phyloP scores from a whole-genome alignment of 768 basidiomycete genomes.

The Roridomyces roridus region DNA sequence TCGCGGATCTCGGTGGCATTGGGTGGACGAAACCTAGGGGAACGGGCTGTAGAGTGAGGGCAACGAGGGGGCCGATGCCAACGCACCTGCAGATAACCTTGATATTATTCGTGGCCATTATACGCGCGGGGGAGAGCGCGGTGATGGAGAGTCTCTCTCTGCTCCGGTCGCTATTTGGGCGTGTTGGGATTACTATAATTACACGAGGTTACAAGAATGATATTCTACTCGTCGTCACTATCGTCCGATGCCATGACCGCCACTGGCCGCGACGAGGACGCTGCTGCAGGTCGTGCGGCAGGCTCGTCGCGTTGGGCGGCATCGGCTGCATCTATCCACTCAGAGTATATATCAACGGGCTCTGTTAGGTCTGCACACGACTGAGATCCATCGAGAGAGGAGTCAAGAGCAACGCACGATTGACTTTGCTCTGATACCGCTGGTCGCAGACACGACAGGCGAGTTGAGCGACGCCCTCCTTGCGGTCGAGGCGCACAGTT shows the following conservation, averaged over 20 bases:
- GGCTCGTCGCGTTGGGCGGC: slow-evolving; percentile 74
- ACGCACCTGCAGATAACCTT: slow-evolving; percentile 98
- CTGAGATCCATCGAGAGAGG: no score
- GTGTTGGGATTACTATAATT: slow-evolving; percentile 5
- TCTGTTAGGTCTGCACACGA: slow-evolving; percentile 75
- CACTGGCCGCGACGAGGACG: slow-evolving; percentile 64
- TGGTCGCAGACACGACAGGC: slow-evolving; percentile 88
- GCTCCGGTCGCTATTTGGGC: background rate
- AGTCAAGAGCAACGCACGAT: no score
- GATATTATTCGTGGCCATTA: slow-evolving; percentile 86
- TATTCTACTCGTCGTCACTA: slow-evolving; percentile 54
- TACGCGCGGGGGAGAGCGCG: slow-evolving; percentile 23
- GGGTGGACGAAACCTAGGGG: slow-evolving; percentile 96
- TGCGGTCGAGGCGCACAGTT: slow-evolving; percentile 83
- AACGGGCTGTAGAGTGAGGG: slow-evolving; percentile 49
- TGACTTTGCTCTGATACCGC: slow-evolving; percentile 85
- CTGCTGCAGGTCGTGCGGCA: slow-evolving; percentile 55
- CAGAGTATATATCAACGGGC: slow-evolving; percentile 88
- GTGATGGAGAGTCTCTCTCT: no score
- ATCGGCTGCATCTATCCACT: slow-evolving; percentile 91
- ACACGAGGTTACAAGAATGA: slow-evolving; percentile 4
- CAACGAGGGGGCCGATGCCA: slow-evolving; percentile 17
- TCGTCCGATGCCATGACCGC: slow-evolving; percentile 49
- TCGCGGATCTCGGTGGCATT: slow-evolving; percentile 91
- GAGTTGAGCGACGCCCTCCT: slow-evolving; percentile 82